Evolutionary conservation across 768 basidiomycete species (phyloP).

Genomic region (Boletellus emodensis): DNA sequence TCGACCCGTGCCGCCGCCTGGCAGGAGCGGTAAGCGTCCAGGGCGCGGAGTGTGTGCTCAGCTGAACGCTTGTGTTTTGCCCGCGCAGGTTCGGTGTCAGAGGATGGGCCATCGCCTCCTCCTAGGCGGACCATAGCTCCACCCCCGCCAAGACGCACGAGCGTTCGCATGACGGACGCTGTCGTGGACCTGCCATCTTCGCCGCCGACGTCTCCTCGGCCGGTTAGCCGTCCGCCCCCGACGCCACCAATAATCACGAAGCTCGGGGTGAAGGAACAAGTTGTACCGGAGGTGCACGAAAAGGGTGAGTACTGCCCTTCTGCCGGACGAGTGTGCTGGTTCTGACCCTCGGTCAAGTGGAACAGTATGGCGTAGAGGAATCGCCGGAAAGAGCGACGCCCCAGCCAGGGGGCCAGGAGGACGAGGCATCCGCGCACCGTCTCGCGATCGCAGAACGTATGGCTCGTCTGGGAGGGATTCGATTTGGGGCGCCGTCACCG

Average conservation of each 20-base stretch:
- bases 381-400: slow-evolving; percentile 1
- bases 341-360: slow-evolving; percentile 2
- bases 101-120: slow-evolving; percentile 9
- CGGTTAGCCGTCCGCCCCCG: slow-evolving; percentile 8
- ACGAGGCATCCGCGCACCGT: slow-evolving; percentile 51
- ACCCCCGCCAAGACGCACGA: slow-evolving; percentile 24
- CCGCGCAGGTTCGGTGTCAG: slow-evolving; percentile 10
- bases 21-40: slow-evolving; percentile 24
- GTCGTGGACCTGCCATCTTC: slow-evolving; percentile 9
- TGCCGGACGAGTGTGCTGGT: too few relatives aligned
- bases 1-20: slow-evolving; percentile 28
- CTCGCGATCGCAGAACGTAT: slow-evolving; percentile 89
- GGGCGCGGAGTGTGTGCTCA: neutral
- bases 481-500: slow-evolving; percentile 65
- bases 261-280: slow-evolving; percentile 9
- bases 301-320: slow-evolving; percentile 2
- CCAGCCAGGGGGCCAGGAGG: slow-evolving; percentile 29
- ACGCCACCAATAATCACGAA: slow-evolving; percentile 27
- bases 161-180: slow-evolving; percentile 11
- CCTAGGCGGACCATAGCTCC: slow-evolving; percentile 17
- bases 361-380: slow-evolving; percentile 14
- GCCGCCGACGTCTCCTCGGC: slow-evolving; percentile 19
- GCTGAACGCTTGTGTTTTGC: too few relatives aligned
- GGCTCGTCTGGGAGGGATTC: slow-evolving; percentile 87
- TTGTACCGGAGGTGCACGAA: slow-evolving; percentile 1